Conservation (phyloP, 1,284 basidiomycete genomes). For the Apiotrichum veenhuisii region DNA sequence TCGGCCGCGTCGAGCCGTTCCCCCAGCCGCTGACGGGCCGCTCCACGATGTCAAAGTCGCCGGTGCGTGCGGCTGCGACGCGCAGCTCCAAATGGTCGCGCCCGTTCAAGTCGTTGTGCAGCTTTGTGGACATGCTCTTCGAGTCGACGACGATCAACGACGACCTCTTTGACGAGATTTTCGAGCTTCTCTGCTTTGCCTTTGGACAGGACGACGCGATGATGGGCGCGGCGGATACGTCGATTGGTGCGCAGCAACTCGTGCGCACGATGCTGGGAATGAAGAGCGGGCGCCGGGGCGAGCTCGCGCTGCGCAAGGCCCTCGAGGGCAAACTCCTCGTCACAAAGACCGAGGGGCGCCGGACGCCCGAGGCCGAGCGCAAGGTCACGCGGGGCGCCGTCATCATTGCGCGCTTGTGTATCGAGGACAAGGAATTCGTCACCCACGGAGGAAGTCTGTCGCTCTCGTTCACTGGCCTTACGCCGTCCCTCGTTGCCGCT, state of each 20-base stretch:
- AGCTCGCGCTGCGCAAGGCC: constrained; percentile 32
- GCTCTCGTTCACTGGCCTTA: constrained; percentile 32
- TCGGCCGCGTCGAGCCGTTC: constrained; percentile 17
- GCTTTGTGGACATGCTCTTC: constrained; percentile 31
- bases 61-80: not conserved
- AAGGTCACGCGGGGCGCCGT: constrained; percentile 41
- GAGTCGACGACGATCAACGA: constrained; percentile 31
- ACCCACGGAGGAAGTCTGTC: constrained; percentile 13
- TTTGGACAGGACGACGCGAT: constrained; percentile 35
- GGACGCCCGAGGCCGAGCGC: constrained; percentile 26
- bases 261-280: constrained; percentile 31
- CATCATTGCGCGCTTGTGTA: constrained; percentile 29
- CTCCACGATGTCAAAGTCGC: constrained; percentile 6
- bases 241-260: constrained; percentile 23
- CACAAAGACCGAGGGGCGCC: constrained; percentile 18
- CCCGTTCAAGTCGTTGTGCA: constrained; percentile 27
- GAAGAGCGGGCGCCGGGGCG: constrained; percentile 35
- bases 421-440: constrained; percentile 26
- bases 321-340: constrained; percentile 32
- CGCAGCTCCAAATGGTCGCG: constrained; percentile 23
- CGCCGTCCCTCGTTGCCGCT: constrained; percentile 35
- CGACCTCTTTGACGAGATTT: constrained; percentile 34
- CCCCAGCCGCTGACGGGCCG: constrained; percentile 3
- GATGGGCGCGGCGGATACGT: constrained; percentile 21
- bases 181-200: constrained; percentile 36